Percentiles rank a stretch among this genome's conserved stretches.
Evolutionary conservation across 2,329 filamentous ascomycete genomes (phyloP).

Genomic region (Blastomyces percursus): DNA sequence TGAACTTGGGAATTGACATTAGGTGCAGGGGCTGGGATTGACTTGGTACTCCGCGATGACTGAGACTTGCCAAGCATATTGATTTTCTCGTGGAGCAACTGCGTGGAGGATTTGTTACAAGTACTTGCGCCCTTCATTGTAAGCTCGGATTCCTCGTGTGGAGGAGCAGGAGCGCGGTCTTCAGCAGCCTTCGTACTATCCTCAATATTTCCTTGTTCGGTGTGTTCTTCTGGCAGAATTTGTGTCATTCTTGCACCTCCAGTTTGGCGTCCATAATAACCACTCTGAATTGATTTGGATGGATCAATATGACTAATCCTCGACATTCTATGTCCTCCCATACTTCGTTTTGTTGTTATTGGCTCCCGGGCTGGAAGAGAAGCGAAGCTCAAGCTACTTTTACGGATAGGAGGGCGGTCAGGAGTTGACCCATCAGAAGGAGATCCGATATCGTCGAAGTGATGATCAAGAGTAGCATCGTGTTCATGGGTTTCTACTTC

Average conservation of each 20-base stretch:
- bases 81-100: constrained; percentile 85
- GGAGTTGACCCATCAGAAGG: constrained; percentile 40
- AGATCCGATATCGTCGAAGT: constrained; percentile 37
- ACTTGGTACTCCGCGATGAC: constrained; percentile 36
- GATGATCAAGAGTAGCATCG: constrained; percentile 26
- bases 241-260: constrained; percentile 44
- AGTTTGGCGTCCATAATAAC: constrained; percentile 62
- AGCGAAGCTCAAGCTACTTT: constrained; percentile 92
- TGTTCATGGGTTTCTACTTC: constrained; percentile 18
- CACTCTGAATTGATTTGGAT: constrained; percentile 47
- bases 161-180: constrained; percentile 38
- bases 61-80: constrained; percentile 55
- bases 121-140: constrained; percentile 44
- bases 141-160: constrained; percentile 39
- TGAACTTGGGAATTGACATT: constrained; percentile 24
- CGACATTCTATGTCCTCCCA: constrained; percentile 57
- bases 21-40: constrained; percentile 29
- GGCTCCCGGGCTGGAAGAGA: constrained; percentile 86
- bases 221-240: constrained; percentile 19
- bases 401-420: constrained; percentile 60
- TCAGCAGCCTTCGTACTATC: constrained; percentile 43
- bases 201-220: constrained; percentile 37
- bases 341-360: constrained; percentile 72
- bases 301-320: constrained; percentile 69
- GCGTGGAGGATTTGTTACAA: constrained; percentile 85